phyloP scores from a whole-genome alignment of 805 yeast genomes.

The Candida xiaguanensis region DNA sequence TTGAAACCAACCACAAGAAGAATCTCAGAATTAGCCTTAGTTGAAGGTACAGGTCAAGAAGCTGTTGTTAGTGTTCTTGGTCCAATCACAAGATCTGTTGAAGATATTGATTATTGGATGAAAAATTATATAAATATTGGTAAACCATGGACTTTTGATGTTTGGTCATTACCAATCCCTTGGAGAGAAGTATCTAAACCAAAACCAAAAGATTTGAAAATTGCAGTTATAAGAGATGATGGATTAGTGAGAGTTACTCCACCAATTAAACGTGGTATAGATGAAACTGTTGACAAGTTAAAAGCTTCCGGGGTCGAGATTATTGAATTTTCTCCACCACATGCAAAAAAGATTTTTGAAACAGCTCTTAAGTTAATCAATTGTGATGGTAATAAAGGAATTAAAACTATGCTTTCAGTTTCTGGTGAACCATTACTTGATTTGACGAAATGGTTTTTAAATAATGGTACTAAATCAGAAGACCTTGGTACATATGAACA shows the following conservation, averaged over 20 bases:
- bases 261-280: conserved; percentile 56
- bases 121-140: conserved; percentile 56
- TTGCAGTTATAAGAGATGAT: conserved; percentile 63
- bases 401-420: conserved; percentile 45
- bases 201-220: conserved; percentile 42
- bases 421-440: conserved; percentile 74
- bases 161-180: conserved; percentile 44
- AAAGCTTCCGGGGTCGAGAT: conserved; percentile 56
- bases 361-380: conserved; percentile 55
- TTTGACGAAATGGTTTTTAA: conserved; percentile 59
- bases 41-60: conserved; percentile 51
- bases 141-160: conserved; percentile 58
- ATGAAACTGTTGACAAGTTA: conserved; percentile 51
- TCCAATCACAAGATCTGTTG: conserved; percentile 61
- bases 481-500: conserved; percentile 48
- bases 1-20: conserved; percentile 41
- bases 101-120: conserved; percentile 70
- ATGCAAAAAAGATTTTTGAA: conserved; percentile 54
- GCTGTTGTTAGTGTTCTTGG: conserved; percentile 66
- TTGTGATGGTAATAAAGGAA: conserved; percentile 65
- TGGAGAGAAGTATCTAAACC: conserved; percentile 49
- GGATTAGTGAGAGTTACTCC: conserved; percentile 67
- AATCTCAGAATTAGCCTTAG: conserved; percentile 28
- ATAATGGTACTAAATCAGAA: conserved; percentile 55
- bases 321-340: conserved; percentile 55